Percentiles rank a stretch among this genome's conserved stretches.
These are phyloP conservation scores for Apiospora malaysiana DNA, from an alignment of 2,329 filamentous ascomycete species.

Conservation along the genomic window DNA sequence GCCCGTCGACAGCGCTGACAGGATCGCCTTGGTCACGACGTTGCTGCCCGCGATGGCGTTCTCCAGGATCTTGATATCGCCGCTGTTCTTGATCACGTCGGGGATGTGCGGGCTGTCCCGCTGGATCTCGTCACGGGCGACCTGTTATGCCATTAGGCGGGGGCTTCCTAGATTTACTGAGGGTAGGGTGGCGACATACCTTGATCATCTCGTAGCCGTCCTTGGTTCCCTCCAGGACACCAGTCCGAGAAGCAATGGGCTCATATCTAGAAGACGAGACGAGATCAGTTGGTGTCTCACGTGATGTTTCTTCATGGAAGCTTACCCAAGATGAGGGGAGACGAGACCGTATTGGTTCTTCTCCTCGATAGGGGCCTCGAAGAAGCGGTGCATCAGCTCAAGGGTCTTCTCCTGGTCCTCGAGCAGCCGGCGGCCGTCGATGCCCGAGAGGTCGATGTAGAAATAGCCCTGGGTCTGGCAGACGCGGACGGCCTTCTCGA, in stretches of 20 bases:
- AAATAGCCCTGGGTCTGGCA: constrained; percentile 61
- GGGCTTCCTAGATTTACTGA: no score
- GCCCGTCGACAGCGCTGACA: constrained; percentile 56
- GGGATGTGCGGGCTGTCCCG: constrained; percentile 52
- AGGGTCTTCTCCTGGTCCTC: constrained; percentile 58
- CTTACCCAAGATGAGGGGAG: constrained; percentile 57
- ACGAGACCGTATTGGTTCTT: constrained; percentile 64
- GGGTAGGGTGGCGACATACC: constrained; percentile 33
- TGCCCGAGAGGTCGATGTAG: constrained; percentile 58
- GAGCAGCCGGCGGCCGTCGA: constrained; percentile 59
- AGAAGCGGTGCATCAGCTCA: constrained; percentile 62
- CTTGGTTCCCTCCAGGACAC: constrained; percentile 53
- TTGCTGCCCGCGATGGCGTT: constrained; percentile 57
- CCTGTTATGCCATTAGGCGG: no score
- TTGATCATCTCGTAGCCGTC: constrained; percentile 62
- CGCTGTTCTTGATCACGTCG: constrained; percentile 53
- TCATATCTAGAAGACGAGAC: constrained; percentile 46
- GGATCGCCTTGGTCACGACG: constrained; percentile 56
- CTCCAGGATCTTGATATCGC: constrained; percentile 54
- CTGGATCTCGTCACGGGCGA: constrained; percentile 57
- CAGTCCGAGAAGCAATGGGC: constrained; percentile 54
- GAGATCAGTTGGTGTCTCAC: constrained; percentile 5
- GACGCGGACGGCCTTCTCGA: constrained; percentile 55
- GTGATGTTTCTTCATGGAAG: not conserved
- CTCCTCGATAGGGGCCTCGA: constrained; percentile 55